phyloP scores from a whole-genome alignment of 2,329 filamentous ascomycete species.

The Didymella pinodella region DNA sequence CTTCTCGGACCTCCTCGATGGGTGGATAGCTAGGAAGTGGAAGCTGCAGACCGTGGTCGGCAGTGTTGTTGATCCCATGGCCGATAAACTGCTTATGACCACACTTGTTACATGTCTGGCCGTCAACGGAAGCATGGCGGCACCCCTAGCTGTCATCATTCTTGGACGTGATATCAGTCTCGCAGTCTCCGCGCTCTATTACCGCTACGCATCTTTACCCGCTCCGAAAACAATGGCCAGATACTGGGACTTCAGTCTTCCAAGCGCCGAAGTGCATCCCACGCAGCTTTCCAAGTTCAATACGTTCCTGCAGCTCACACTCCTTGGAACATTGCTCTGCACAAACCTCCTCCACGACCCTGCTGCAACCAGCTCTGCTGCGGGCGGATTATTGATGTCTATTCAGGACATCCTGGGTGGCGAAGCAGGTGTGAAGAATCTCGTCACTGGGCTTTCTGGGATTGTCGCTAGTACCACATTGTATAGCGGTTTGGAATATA shows the following conservation, averaged over 20 bases:
- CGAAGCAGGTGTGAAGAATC: constrained; percentile 45
- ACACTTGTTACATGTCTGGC: constrained; percentile 86
- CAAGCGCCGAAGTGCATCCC: constrained; percentile 82
- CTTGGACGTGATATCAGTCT: constrained; percentile 87
- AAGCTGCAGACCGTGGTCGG: constrained; percentile 92
- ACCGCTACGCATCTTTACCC: constrained; percentile 92
- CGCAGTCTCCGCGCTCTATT: constrained; percentile 88
- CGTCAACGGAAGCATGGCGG: constrained; percentile 79
- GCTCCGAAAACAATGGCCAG: constrained; percentile 89
- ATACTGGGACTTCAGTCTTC: constrained; percentile 98
- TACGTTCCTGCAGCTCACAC: constrained; percentile 85
- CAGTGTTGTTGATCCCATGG: constrained; percentile 88
- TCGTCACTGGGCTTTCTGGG: constrained; percentile 65
- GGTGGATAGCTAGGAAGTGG: constrained; percentile 89
- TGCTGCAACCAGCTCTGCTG: constrained; percentile 60
- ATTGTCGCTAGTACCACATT: constrained; percentile 87
- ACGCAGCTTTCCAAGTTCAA: constrained; percentile 89
- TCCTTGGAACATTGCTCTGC: constrained; percentile 85
- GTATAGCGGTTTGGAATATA: constrained; percentile 93
- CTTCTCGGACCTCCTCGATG: constrained; percentile 89
- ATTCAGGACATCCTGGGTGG: constrained; percentile 43
- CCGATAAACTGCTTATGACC: constrained; percentile 96
- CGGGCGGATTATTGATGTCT: constrained; percentile 34
- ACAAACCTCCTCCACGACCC: constrained; percentile 74
- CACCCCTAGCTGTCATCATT: constrained; percentile 89